Conservation (phyloP, 2,329 filamentous ascomycete species). For the Whalleya microplaca region DNA sequence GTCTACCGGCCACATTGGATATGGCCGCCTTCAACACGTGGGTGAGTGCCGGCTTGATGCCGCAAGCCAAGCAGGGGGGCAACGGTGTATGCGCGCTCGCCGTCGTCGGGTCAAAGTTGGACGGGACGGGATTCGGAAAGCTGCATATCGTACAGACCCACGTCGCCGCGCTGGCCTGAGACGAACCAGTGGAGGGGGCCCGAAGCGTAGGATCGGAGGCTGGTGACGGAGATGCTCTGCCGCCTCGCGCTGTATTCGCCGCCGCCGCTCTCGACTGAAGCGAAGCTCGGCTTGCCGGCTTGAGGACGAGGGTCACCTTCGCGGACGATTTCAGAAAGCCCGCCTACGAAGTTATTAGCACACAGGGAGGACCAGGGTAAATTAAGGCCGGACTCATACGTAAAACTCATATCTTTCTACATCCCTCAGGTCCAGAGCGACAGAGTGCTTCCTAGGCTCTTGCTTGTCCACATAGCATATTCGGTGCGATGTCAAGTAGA, state of each 20-base stretch:
- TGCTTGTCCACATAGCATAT: conserved; percentile 92
- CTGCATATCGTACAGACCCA: conserved; percentile 98
- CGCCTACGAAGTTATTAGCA: conserved; percentile 54
- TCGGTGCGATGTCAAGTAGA: conserved; percentile 94
- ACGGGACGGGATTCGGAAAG: conserved; percentile 89
- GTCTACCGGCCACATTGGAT: conserved; percentile 64
- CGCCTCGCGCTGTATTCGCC: conserved; percentile 50
- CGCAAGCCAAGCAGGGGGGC: conserved; percentile 88
- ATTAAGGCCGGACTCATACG: conserved; percentile 49
- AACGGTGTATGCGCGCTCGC: conserved; percentile 79
- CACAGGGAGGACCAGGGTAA: neutral
- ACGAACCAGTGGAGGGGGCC: conserved; percentile 48
- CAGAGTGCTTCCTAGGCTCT: conserved; percentile 82
- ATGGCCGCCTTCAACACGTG: conserved; percentile 88
- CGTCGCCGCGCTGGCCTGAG: conserved; percentile 66
- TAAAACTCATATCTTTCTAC: conserved; percentile 91
- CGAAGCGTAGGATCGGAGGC: conserved; percentile 41
- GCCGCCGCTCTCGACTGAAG: conserved; percentile 58
- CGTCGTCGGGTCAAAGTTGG: conserved; percentile 86
- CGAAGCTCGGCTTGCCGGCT: conserved; percentile 70
- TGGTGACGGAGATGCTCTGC: conserved; percentile 40
- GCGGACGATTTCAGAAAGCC: conserved; percentile 94
- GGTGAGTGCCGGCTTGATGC: conserved; percentile 85
- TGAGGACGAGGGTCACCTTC: conserved; percentile 88
- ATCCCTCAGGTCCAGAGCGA: conserved; percentile 85